These are phyloP conservation scores for Colletotrichum gloeosporioides DNA, from an alignment of 2,329 filamentous ascomycete genomes.

Conservation along the genomic window DNA sequence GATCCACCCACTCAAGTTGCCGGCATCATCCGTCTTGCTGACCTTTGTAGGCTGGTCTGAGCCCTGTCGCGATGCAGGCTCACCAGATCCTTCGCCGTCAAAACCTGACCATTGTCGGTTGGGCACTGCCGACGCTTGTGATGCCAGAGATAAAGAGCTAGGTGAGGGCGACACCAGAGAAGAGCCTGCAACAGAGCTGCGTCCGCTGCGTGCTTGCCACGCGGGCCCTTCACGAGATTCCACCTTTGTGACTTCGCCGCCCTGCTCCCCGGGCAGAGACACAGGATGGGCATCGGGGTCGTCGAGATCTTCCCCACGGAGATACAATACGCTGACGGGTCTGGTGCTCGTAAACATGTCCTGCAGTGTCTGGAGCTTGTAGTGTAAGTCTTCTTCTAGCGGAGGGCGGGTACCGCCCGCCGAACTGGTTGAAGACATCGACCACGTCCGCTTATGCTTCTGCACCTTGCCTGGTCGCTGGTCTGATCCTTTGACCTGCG, in stretches of 20 bases:
- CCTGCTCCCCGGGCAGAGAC: slow-evolving; percentile 70
- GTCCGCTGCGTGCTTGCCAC: slow-evolving; percentile 59
- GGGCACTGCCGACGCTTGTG: slow-evolving; percentile 50
- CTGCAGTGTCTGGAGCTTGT: slow-evolving; percentile 78
- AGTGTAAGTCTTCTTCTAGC: slow-evolving; percentile 77
- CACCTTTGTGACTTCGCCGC: slow-evolving; percentile 59
- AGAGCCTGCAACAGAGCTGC: slow-evolving; percentile 64
- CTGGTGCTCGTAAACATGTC: slow-evolving; percentile 90
- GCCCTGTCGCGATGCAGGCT: slow-evolving; percentile 48
- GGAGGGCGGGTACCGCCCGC: slow-evolving; percentile 55
- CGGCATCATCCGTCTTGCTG: slow-evolving; percentile 62
- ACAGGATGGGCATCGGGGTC: slow-evolving; percentile 83
- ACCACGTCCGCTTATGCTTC: slow-evolving; percentile 96
- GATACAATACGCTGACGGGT: slow-evolving; percentile 77
- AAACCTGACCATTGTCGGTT: slow-evolving; percentile 61
- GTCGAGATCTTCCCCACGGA: slow-evolving; percentile 78
- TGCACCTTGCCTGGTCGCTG: slow-evolving; percentile 79
- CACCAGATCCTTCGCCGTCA: slow-evolving; percentile 56
- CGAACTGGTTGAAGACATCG: slow-evolving; percentile 81
- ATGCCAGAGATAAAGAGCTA: slow-evolving; percentile 68
- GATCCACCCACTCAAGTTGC: slow-evolving; percentile 80
- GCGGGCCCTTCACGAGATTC: slow-evolving; percentile 53
- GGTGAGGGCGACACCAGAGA: slow-evolving; percentile 70
- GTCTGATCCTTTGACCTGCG: slow-evolving; percentile 49
- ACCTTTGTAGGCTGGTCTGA: slow-evolving; percentile 60